Percentiles rank a stretch among this genome's conserved stretches.
Conservation (phyloP, 805 yeast species). For the Saccharomycopsis sp. region DNA sequence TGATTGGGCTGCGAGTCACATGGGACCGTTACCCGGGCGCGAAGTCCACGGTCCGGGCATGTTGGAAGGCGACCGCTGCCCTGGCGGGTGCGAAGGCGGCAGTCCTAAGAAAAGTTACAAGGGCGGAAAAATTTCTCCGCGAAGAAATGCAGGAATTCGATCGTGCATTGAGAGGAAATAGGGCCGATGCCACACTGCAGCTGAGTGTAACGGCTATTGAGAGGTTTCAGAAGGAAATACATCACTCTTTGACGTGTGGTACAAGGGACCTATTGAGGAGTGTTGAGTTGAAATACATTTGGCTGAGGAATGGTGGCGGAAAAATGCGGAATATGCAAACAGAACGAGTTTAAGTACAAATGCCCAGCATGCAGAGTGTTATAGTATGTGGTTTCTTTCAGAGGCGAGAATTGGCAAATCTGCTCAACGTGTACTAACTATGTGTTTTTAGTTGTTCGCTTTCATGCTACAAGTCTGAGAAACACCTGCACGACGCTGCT, state of each 20-base stretch:
- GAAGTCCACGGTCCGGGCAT: neutral
- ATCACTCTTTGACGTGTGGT: no score
- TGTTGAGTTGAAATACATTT: no score
- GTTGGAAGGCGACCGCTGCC: no score
- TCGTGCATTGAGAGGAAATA: no score
- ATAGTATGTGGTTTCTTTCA: neutral
- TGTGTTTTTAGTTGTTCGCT: conserved; percentile 40
- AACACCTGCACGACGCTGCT: no score
- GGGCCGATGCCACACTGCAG: no score
- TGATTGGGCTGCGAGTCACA: neutral
- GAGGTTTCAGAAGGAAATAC: no score
- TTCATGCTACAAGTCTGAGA: conserved; percentile 47
- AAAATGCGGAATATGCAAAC: conserved; percentile 31
- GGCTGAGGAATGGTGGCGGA: neutral
- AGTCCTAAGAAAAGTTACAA: no score
- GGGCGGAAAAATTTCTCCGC: no score
- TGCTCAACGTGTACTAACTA: conserved; percentile 10
- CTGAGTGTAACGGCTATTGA: no score
- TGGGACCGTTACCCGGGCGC: neutral
- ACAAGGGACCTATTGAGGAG: no score
- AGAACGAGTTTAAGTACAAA: conserved; percentile 34
- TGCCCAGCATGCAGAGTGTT: conserved; percentile 41
- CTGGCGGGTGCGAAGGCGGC: no score
- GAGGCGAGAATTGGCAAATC: neutral
- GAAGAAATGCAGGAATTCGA: neutral